Evolutionary conservation across 2,329 filamentous ascomycete species (phyloP).

Genomic region (Monosporascus sp.): DNA sequence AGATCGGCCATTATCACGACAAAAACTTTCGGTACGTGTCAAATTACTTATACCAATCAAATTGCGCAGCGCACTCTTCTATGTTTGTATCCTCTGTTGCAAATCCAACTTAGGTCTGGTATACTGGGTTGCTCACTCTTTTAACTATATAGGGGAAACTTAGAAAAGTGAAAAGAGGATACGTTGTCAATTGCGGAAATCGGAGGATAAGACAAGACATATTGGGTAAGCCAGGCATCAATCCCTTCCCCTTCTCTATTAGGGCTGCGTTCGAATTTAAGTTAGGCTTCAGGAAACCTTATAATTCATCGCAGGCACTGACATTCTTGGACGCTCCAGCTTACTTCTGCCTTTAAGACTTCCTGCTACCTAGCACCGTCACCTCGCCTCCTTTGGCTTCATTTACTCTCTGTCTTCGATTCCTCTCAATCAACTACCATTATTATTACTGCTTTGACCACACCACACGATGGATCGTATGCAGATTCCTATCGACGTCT

Average conservation of each 20-base stretch:
- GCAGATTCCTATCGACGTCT: slow-evolving; percentile 83
- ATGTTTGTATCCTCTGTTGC: neutral
- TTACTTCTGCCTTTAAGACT: neutral
- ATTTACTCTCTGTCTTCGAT: neutral
- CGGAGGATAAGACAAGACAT: neutral
- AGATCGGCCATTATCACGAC: neutral
- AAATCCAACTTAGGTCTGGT: slow-evolving; percentile 1
- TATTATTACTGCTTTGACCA: neutral
- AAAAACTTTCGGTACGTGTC: neutral
- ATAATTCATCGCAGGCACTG: neutral
- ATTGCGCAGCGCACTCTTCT: neutral
- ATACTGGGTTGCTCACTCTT: neutral
- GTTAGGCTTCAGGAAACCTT: neutral
- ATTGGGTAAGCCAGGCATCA: neutral
- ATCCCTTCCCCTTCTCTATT: neutral
- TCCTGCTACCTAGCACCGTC: neutral
- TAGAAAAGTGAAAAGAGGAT: neutral
- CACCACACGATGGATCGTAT: slow-evolving; percentile 70
- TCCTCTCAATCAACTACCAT: neutral
- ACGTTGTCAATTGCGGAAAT: neutral
- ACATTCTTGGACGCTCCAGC: neutral
- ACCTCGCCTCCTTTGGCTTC: slow-evolving; percentile 1
- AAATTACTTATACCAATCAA: neutral
- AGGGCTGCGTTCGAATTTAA: neutral
- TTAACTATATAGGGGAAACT: slow-evolving; percentile 1